Conservation (phyloP, 352 stramenopile species). For the Phytopythium boreale region DNA sequence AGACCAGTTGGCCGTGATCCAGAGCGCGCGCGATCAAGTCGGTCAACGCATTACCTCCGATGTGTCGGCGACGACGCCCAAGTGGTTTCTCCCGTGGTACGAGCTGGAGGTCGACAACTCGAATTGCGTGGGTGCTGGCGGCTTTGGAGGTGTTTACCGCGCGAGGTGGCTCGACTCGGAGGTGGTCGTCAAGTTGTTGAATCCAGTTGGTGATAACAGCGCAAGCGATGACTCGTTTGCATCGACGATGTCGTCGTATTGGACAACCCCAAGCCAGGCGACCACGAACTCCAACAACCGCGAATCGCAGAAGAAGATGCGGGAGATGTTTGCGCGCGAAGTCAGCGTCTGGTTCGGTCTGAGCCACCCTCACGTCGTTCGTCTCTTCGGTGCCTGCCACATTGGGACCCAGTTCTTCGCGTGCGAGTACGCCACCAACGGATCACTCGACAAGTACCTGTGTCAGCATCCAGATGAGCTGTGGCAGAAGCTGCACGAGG, state of each 20-base stretch:
- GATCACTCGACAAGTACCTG: slow-evolving; percentile 12
- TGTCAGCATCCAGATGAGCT: background rate
- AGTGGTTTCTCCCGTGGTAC: no score
- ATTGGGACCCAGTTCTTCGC: slow-evolving; percentile 12
- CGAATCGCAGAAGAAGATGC: background rate
- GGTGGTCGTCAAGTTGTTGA: no score
- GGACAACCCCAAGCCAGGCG: no score
- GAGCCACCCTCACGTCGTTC: slow-evolving; percentile 17
- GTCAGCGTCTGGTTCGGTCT: slow-evolving; percentile 19
- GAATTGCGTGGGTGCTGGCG: no score
- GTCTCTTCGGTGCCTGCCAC: slow-evolving; percentile 16
- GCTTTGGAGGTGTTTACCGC: no score
- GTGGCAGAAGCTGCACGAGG: background rate
- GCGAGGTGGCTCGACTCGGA: no score
- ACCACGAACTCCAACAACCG: background rate
- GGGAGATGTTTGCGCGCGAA: slow-evolving; percentile 12
- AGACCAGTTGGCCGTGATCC: no score
- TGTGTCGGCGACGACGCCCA: no score
- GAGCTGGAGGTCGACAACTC: no score
- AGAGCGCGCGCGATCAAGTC: no score
- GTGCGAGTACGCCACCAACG: slow-evolving; percentile 1
- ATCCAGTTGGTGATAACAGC: background rate
- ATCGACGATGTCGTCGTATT: background rate
- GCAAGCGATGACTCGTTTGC: background rate
- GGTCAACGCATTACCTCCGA: no score